Evolutionary conservation across 2,329 filamentous ascomycete species (phyloP).

Genomic region (Neobulgaria alba): DNA sequence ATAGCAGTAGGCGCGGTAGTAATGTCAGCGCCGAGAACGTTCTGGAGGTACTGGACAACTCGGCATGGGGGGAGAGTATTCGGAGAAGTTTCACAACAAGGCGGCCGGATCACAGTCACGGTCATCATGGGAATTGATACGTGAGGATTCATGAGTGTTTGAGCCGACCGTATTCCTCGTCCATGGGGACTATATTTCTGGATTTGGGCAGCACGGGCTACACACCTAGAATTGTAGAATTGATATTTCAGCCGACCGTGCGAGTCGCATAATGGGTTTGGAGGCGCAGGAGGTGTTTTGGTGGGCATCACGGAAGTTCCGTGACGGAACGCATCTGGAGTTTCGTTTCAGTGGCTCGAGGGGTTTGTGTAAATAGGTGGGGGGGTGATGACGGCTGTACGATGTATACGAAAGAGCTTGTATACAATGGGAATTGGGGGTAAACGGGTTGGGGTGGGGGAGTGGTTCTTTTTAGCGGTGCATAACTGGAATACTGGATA

Average conservation of each 20-base stretch:
- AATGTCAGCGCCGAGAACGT: slow-evolving; percentile 68
- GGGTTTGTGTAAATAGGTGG: slow-evolving; percentile 9
- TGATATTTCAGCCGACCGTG: slow-evolving; percentile 13
- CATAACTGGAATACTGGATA: slow-evolving; percentile 1
- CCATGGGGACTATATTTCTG: too few species aligned
- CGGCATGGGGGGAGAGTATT: slow-evolving; percentile 89
- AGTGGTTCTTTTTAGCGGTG: neutral
- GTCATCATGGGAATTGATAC: slow-evolving; percentile 15
- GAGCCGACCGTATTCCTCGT: too few species aligned
- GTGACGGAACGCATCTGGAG: slow-evolving; percentile 7
- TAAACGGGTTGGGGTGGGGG: too few species aligned
- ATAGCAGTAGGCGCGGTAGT: slow-evolving; percentile 55
- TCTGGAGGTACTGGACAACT: slow-evolving; percentile 78
- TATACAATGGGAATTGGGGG: neutral
- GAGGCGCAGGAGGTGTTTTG: slow-evolving; percentile 16
- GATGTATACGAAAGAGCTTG: neutral
- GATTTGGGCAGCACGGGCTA: too few species aligned
- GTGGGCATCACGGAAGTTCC: slow-evolving; percentile 8
- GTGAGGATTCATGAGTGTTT: slow-evolving; percentile 14
- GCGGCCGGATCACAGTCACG: slow-evolving; percentile 36
- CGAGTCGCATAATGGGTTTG: slow-evolving; percentile 17
- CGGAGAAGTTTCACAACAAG: slow-evolving; percentile 72
- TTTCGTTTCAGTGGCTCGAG: slow-evolving; percentile 8
- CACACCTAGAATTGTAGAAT: too few species aligned
- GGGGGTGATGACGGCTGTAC: neutral